These are phyloP conservation scores for Umbilicaria muhlenbergii DNA, from an alignment of 495 filamentous ascomycete genomes.

Conservation along the genomic window DNA sequence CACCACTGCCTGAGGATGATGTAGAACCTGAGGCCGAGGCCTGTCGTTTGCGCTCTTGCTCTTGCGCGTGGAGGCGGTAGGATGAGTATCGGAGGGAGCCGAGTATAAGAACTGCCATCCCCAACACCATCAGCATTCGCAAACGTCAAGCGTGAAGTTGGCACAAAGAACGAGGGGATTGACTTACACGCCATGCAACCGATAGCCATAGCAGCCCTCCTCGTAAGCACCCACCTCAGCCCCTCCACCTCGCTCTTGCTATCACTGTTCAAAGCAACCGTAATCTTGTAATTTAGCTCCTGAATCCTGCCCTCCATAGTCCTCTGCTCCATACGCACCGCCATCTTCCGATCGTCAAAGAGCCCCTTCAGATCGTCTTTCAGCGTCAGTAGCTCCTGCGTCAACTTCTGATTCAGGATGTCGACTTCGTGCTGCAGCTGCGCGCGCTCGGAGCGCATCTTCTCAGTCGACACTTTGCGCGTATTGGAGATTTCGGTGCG, in stretches of 20 bases:
- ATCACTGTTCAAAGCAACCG: conserved; percentile 70
- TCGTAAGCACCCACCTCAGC: conserved; percentile 76
- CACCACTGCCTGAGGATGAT: neutral
- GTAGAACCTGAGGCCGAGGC: neutral
- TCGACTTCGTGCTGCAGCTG: conserved; percentile 89
- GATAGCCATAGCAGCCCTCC: conserved; percentile 72
- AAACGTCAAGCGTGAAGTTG: too few relatives aligned
- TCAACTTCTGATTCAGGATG: conserved; percentile 66
- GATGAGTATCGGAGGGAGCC: conserved; percentile 15
- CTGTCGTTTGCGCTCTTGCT: conserved; percentile 4
- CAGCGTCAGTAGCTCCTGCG: conserved; percentile 60
- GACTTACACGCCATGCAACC: conserved; percentile 14
- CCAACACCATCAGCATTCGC: too few relatives aligned
- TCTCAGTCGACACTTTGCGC: conserved; percentile 43
- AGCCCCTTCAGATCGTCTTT: conserved; percentile 88
- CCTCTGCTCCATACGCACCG: conserved; percentile 69
- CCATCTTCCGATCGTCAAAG: conserved; percentile 95
- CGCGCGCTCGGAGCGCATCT: conserved; percentile 61
- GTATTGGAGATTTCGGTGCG: conserved; percentile 36
- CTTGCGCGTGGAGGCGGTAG: conserved; percentile 8
- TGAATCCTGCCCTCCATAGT: conserved; percentile 71
- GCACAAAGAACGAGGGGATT: too few relatives aligned
- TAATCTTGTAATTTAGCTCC: conserved; percentile 89
- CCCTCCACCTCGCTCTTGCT: conserved; percentile 81
- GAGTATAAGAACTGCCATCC: conserved; percentile 10